phyloP scores from a whole-genome alignment of 306 rosid species.

The Vigna nakashimae region DNA sequence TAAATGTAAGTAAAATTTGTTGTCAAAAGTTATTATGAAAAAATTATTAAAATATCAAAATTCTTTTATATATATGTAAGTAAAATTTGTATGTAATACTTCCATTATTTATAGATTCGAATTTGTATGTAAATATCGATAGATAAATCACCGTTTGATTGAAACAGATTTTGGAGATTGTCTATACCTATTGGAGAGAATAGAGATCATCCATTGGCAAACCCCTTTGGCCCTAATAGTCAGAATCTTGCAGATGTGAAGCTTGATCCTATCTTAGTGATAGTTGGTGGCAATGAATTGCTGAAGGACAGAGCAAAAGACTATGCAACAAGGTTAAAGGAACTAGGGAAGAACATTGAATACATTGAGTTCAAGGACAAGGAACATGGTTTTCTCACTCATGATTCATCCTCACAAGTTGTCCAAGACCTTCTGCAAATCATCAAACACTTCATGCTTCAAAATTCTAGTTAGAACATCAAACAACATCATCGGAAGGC shows the following conservation, averaged over 20 bases:
- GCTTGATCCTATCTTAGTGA: constrained; percentile 67
- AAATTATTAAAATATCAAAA: no score
- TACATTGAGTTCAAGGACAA: constrained; percentile 69
- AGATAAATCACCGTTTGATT: no score
- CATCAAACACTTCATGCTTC: constrained; percentile 57
- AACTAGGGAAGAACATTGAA: constrained; percentile 64
- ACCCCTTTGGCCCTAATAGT: constrained; percentile 78
- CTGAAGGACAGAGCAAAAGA: constrained; percentile 68
- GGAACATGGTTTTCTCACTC: constrained; percentile 75
- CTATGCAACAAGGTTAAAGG: constrained; percentile 60
- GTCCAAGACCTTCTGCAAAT: constrained; percentile 50
- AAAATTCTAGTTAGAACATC: constrained; percentile 46
- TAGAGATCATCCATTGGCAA: constrained; percentile 79
- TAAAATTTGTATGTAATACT: no score
- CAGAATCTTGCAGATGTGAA: constrained; percentile 51
- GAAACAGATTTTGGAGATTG: constrained; percentile 79
- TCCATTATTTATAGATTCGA: no score
- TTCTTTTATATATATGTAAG: no score
- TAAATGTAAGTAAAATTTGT: no score
- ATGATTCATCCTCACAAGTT: constrained; percentile 57
- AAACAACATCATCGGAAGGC: background rate
- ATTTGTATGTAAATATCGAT: no score
- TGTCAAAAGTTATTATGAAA: no score
- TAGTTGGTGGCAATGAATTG: constrained; percentile 71
- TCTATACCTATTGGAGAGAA: constrained; percentile 64